Percentiles rank a stretch among this genome's conserved stretches.
Evolutionary conservation across 1,284 basidiomycete genomes (phyloP).

Genomic region (Melampsora larici-populina): DNA sequence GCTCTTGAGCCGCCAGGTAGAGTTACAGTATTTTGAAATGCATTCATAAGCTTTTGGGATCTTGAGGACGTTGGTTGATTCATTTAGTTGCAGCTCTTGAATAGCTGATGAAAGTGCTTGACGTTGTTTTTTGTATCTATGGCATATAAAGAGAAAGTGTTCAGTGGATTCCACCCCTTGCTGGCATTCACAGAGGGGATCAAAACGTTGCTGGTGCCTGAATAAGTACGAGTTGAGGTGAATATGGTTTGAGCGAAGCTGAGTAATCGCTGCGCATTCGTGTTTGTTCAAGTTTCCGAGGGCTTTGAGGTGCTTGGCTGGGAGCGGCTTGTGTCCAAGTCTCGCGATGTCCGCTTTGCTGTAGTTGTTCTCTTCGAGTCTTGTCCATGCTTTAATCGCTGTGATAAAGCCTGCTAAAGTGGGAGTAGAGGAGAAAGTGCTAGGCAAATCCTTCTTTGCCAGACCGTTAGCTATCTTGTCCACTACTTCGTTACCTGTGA

Average conservation of each 20-base stretch:
- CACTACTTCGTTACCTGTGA: not conserved
- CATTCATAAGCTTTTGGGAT: not conserved
- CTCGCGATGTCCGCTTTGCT: no score
- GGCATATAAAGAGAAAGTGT: slow-evolving; percentile 1
- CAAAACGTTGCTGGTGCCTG: not conserved
- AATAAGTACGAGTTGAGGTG: not conserved
- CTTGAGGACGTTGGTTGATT: not conserved
- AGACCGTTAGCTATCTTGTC: not conserved
- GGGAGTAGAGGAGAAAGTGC: not conserved
- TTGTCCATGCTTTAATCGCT: not conserved
- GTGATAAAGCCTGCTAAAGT: not conserved
- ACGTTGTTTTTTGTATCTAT: not conserved
- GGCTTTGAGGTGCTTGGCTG: not conserved
- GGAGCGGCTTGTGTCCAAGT: not conserved
- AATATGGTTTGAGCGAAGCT: not conserved
- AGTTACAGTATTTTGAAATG: no score
- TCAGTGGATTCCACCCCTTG: not conserved
- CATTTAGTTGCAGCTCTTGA: not conserved
- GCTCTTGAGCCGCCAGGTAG: no score
- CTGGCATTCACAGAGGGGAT: not conserved
- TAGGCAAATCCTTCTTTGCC: not conserved
- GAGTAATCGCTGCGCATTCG: not conserved
- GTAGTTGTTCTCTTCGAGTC: not conserved
- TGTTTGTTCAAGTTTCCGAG: not conserved
- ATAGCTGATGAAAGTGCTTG: not conserved